Base-by-base conservation (phyloP, 140 eudicot genomes). In the Bidens hawaiensis region DNA sequence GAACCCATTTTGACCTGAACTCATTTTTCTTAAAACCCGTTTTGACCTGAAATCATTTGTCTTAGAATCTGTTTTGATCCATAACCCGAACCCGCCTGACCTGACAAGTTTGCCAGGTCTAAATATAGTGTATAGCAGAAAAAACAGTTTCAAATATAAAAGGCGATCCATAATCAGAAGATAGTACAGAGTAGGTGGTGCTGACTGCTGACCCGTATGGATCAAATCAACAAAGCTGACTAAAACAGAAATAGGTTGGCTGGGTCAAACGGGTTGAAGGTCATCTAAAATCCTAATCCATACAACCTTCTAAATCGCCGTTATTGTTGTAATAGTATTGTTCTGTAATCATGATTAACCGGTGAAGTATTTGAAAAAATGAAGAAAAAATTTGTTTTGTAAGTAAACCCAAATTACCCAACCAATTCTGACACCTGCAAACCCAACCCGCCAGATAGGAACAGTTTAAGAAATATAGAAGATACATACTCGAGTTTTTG, bases 401-500 rank as follows among this genome's bases (percentile, higher is more conserved):
- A n/a, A n/a, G 38, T 13, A 6, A 53, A 23, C 12, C 21, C 34
- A 52, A 12, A 25, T 49, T 11, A 52, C 3, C 60, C 36, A 8
- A 5, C 6, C n/a, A 4, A 6, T 9, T 49, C 21, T 19, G 27
- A 49, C 28, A 26, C 3, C 10, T 5, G 0, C 36, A 12, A 14
- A 19, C 34, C 19, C 6, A 52, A 25, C 60, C 60, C 60, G 3
- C 36, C 21, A 34, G 47, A 11, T 34, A 19, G 18, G 23, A n/a
- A 25, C 1, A 45, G 5, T 12, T 25, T 59, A 14, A n/a, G n/a
- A n/a, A n/a, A n/a, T n/a, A n/a, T n/a, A 34, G 23, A 65, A 5
- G 38, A 24, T 24, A 51, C 65, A 42, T 84, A 88, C 96, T 82
- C 78, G 16, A 93, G 84, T 48, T 67, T 80, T 62, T 74, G 87